Evolutionary conservation across 768 basidiomycete genomes (phyloP).

Genomic region (Psilocybe subaeruginosa): DNA sequence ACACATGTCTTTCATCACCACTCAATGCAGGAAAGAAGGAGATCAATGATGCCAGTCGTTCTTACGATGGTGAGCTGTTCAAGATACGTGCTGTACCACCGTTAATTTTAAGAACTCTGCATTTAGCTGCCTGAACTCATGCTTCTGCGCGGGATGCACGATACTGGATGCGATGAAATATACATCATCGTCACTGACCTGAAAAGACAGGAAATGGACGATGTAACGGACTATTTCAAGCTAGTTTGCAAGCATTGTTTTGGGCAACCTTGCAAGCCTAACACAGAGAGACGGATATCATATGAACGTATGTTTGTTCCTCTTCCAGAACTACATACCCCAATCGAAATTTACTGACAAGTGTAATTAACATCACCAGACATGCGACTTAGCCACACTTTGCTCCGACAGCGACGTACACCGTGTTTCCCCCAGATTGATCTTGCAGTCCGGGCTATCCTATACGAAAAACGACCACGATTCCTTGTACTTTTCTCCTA

Average conservation of each 20-base stretch:
- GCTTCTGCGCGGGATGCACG: constrained; percentile 81
- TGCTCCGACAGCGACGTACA: constrained; percentile 69
- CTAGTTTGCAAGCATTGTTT: constrained; percentile 70
- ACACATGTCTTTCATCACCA: constrained; percentile 81
- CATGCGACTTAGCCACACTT: constrained; percentile 69
- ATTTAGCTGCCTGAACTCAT: constrained; percentile 75
- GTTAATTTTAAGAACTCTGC: constrained; percentile 5
- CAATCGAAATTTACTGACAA: background rate
- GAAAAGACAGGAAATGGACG: constrained; percentile 81
- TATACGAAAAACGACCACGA: constrained; percentile 75
- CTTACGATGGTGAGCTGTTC: constrained; percentile 68
- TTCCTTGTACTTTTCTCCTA: constrained; percentile 81
- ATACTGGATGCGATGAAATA: constrained; percentile 77
- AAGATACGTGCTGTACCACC: background rate
- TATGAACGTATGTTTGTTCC: constrained; percentile 60
- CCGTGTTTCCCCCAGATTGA: constrained; percentile 86
- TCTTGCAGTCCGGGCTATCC: constrained; percentile 73
- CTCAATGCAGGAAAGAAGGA: constrained; percentile 71
- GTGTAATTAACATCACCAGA: constrained; percentile 32
- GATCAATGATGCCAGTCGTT: constrained; percentile 80
- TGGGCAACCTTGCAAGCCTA: constrained; percentile 64
- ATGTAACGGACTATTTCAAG: constrained; percentile 78
- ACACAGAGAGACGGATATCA: constrained; percentile 68
- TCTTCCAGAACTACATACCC: constrained; percentile 3
- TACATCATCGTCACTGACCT: constrained; percentile 81